A percentile compares a stretch with the other conserved stretches of the same genome.
Evolutionary conservation across 2,329 filamentous ascomycete genomes (phyloP).

Genomic region (Cladophialophora carrionii): DNA sequence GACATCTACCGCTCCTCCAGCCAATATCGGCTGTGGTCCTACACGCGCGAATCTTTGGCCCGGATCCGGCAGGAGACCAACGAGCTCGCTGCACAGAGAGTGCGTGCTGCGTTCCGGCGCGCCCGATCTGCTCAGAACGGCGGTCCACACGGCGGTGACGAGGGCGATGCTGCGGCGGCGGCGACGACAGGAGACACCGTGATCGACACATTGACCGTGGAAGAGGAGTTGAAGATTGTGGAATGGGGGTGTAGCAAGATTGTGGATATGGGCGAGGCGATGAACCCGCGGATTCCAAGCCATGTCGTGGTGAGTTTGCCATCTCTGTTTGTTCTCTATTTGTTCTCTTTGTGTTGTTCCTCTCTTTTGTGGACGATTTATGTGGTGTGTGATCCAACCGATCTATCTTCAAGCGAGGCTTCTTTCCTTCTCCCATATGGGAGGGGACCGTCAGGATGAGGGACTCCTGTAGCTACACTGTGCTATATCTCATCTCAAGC

Average conservation of each 20-base stretch:
- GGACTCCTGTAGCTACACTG: not conserved
- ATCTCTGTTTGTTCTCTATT: not conserved
- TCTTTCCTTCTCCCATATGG: not conserved
- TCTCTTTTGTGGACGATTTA: not conserved
- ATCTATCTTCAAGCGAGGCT: not conserved
- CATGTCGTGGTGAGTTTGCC: constrained; percentile 49
- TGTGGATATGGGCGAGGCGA: constrained; percentile 61
- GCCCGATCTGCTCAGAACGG: constrained; percentile 44
- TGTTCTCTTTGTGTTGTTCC: not conserved
- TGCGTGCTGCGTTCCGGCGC: constrained; percentile 61
- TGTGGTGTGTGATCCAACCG: not conserved
- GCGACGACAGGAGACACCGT: constrained; percentile 37
- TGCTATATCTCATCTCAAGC: not conserved
- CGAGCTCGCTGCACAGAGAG: constrained; percentile 70
- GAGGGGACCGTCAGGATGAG: not conserved
- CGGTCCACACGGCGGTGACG: not conserved
- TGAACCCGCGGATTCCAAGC: constrained; percentile 57
- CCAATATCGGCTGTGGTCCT: constrained; percentile 92
- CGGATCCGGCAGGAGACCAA: constrained; percentile 79
- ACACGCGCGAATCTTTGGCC: constrained; percentile 71
- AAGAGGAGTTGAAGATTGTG: constrained; percentile 81
- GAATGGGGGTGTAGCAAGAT: constrained; percentile 73
- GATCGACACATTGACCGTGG: constrained; percentile 71
- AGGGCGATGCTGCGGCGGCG: constrained; percentile 23
- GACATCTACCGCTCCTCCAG: constrained; percentile 86